These are phyloP conservation scores for Penicillium olsonii DNA, from an alignment of 2,329 filamentous ascomycete species.

Conservation along the genomic window DNA sequence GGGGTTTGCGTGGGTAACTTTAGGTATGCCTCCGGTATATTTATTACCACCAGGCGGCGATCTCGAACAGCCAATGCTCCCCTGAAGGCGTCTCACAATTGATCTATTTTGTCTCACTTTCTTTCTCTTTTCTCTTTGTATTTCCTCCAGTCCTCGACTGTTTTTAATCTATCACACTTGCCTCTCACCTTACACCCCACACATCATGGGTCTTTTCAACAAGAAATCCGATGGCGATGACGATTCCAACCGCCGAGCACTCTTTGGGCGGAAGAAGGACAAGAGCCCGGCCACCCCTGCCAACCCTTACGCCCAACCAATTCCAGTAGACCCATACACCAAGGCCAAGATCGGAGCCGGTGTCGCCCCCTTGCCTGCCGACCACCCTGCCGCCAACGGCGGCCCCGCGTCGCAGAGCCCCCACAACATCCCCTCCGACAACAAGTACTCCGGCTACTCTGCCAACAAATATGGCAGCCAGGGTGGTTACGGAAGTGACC, in stretches of 20 bases:
- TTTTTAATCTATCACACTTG: slow-evolving; percentile 1
- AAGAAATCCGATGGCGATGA: slow-evolving; percentile 59
- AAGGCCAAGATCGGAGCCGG: slow-evolving; percentile 49
- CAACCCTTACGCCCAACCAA: slow-evolving; percentile 60
- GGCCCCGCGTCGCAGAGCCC: slow-evolving; percentile 27
- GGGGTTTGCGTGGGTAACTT: background rate
- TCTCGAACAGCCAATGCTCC: slow-evolving; percentile 10
- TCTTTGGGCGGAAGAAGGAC: slow-evolving; percentile 60
- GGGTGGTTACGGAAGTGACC: slow-evolving; percentile 54
- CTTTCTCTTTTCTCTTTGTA: slow-evolving; percentile 6
- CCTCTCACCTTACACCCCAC: background rate
- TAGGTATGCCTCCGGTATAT: background rate
- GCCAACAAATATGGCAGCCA: slow-evolving; percentile 47
- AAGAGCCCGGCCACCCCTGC: slow-evolving; percentile 53
- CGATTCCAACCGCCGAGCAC: slow-evolving; percentile 54
- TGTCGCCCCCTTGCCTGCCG: slow-evolving; percentile 38
- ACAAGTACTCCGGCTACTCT: slow-evolving; percentile 42
- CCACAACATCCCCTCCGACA: slow-evolving; percentile 34
- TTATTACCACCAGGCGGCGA: slow-evolving; percentile 10
- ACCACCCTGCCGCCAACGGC: slow-evolving; percentile 29
- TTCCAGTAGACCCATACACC: slow-evolving; percentile 57
- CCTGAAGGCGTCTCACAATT: slow-evolving; percentile 15
- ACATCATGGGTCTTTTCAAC: slow-evolving; percentile 47
- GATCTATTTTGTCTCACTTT: slow-evolving; percentile 13
- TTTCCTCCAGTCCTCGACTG: background rate